phyloP scores from a whole-genome alignment of 106 monocot species.

The Apostasia shenzhenica region DNA sequence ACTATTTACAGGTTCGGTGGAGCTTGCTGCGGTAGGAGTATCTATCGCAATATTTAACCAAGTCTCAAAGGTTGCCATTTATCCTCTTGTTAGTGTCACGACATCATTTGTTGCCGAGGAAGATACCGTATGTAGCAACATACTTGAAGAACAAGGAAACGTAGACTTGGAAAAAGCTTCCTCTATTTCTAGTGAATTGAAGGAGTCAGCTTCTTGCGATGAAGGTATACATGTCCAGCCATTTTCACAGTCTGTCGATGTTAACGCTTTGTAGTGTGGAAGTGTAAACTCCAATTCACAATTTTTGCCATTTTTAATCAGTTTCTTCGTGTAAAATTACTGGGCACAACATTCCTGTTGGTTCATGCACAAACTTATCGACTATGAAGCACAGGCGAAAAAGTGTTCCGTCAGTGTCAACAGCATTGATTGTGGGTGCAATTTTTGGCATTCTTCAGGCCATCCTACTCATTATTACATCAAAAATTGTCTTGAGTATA shows the following conservation, averaged over 20 bases:
- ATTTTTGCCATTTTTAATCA: too few species aligned
- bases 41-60: conserved; percentile 39
- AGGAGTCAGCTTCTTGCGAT: conserved; percentile 10
- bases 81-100: conserved; percentile 35
- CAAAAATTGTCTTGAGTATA: conserved; percentile 38
- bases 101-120: conserved; percentile 44
- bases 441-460: conserved; percentile 64
- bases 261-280: too few species aligned
- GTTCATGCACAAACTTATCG: conserved; percentile 1
- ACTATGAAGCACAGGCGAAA: conserved; percentile 19
- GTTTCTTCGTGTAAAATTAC: too few species aligned
- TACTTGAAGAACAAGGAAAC: conserved; percentile 12
- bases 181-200: conserved; percentile 3
- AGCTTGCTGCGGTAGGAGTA: conserved; percentile 39
- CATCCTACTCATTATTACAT: conserved; percentile 41
- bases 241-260: too few species aligned
- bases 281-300: too few species aligned
- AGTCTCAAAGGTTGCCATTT: conserved; percentile 30
- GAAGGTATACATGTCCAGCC: too few species aligned
- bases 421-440: conserved; percentile 66
- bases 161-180: conserved; percentile 40
- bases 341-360: too few species aligned
- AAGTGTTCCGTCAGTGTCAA: conserved; percentile 73
- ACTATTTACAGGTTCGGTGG: neutral
- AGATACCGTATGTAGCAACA: conserved; percentile 6